Evolutionary conservation across 2,329 filamentous ascomycete species (phyloP), one percentile per base, ranked within the genome.

Genomic region (Zymoseptoria tritici): DNA sequence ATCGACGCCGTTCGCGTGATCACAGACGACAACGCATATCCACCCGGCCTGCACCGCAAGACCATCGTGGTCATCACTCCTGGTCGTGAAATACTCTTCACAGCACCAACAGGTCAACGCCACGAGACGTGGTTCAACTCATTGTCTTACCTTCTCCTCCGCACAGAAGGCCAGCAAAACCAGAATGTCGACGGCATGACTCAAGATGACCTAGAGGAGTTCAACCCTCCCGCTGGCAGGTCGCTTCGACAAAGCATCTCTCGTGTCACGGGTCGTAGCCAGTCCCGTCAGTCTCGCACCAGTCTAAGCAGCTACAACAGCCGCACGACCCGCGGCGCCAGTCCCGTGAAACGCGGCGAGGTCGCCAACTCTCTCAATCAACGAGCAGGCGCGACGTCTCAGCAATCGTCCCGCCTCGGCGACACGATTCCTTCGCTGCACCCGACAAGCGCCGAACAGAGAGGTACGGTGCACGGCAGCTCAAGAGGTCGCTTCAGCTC

Each of bases 51-150:
- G 57, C 93, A 97, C 76, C 87, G 90, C 67, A 96, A 96, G 84
- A 96, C 91, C 74, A 79, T 99, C 67, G 83, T 97, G 58, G 87
- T 99, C 59, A 83, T 96, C 60, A 94, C 93, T 1, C 92, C 92
- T 20, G 91, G 92, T 55, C 86, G 94, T 65, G 86, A 86, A 16
- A 85, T 99, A 76, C 93, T 96, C 75, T 96, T 99, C 66, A 99
- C 94, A 1, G 95, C 93, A 63, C 87, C 90, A 2, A 99, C 94
- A 2, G 89, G 91, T 46, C 91, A 97, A 73, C 84, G 94, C 62
- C 94, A 99, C 71, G 94, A 99, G 78, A 97, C 92, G 0, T 99
- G 94, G 94, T 96, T 94, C 81, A 97, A 97, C 71, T 92, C 94
- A 0, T 81, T 99, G 57, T 96, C 91, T 1, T 99, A 99, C 73